Conservation (phyloP, 2,329 filamentous ascomycete genomes). For the Fusarium virguliforme region DNA sequence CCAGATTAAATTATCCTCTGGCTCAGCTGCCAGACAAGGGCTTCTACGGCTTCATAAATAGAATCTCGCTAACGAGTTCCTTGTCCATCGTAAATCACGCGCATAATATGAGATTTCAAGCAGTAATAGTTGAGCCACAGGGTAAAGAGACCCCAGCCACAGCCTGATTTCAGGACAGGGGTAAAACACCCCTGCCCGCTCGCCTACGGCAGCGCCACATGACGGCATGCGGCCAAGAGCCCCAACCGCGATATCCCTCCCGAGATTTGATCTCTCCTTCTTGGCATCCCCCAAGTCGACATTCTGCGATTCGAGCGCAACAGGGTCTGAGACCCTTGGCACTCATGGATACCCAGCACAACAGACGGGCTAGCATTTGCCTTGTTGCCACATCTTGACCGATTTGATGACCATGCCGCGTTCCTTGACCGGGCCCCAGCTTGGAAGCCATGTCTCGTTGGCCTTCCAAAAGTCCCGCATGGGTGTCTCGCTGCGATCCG, state of each 20-base stretch:
- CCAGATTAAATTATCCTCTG: slow-evolving; percentile 11
- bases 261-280: slow-evolving; percentile 6
- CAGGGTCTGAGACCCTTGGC: background rate
- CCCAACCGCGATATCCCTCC: slow-evolving; percentile 7
- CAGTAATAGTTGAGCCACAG: too few species aligned
- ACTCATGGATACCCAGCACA: background rate
- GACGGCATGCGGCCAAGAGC: slow-evolving; percentile 5
- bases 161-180: slow-evolving; percentile 11
- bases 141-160: background rate
- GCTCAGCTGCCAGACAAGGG: background rate
- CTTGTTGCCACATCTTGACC: slow-evolving; percentile 64
- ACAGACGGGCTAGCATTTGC: slow-evolving; percentile 42
- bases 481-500: slow-evolving; percentile 58
- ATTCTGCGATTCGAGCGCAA: background rate
- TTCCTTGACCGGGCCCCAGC: slow-evolving; percentile 51
- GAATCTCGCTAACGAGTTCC: background rate
- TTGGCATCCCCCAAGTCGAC: background rate
- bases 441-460: slow-evolving; percentile 59
- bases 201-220: background rate
- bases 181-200: background rate
- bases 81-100: background rate
- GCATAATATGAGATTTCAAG: background rate
- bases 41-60: too few species aligned
- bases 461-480: slow-evolving; percentile 61
- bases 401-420: slow-evolving; percentile 62